These are phyloP conservation scores for Skeletonema grethae DNA, from an alignment of 108 stramenopile genomes.

Conservation along the genomic window DNA sequence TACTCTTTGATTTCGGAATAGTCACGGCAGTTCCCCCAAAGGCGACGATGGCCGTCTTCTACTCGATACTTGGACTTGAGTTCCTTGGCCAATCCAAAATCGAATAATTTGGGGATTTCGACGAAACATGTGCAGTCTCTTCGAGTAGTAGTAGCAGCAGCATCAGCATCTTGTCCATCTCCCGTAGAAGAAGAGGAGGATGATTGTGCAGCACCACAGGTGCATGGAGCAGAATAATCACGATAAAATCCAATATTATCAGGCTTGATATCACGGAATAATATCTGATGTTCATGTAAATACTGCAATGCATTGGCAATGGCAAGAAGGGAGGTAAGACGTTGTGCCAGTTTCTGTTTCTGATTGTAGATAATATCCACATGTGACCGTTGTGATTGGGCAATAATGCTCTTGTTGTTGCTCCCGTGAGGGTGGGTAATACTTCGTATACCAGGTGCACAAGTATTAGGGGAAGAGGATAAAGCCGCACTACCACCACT, in stretches of 20 bases:
- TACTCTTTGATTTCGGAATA: neutral
- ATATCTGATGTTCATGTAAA: slow-evolving; percentile 30
- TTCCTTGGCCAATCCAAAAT: slow-evolving; percentile 51
- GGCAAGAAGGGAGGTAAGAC: slow-evolving; percentile 18
- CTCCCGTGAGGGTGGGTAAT: neutral
- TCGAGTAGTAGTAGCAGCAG: neutral
- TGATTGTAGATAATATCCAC: neutral
- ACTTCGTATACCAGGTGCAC: neutral
- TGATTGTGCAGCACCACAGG: slow-evolving; percentile 4
- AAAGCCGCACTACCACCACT: neutral
- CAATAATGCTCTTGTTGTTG: neutral
- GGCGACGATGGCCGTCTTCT: neutral
- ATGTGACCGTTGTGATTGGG: neutral
- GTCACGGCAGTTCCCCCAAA: neutral
- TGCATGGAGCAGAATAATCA: neutral
- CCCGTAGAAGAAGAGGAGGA: neutral
- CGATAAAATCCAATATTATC: slow-evolving; percentile 71
- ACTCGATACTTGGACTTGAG: slow-evolving; percentile 54
- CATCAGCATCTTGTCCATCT: neutral
- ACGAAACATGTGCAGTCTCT: neutral
- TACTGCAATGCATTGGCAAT: slow-evolving; percentile 29
- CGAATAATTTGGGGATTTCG: slow-evolving; percentile 29
- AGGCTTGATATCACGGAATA: slow-evolving; percentile 67
- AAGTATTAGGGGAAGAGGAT: neutral
- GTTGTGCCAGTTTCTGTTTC: slow-evolving; percentile 12